phyloP scores from a whole-genome alignment of 169 alveolate species.

The Eimeria falciformis region DNA sequence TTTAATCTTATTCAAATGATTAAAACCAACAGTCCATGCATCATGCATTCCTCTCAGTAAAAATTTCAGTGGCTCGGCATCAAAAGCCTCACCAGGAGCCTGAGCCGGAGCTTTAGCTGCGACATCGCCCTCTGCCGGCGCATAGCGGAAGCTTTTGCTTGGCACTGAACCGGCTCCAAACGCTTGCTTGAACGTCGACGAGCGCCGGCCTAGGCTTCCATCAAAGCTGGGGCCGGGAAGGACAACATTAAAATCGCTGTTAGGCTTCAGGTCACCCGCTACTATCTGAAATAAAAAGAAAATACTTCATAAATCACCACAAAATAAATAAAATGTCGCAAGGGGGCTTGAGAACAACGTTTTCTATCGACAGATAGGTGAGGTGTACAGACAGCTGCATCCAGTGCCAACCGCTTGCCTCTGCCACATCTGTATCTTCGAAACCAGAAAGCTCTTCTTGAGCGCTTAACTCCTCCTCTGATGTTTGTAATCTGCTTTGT shows the following conservation, averaged over 20 bases:
- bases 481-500: not conserved
- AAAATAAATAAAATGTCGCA: not conserved
- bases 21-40: too few species aligned
- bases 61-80: too few species aligned
- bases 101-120: too few species aligned
- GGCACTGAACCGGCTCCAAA: not conserved
- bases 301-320: not conserved
- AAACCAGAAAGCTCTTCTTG: not conserved
- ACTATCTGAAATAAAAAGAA: not conserved
- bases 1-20: too few species aligned
- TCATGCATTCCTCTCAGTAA: too few species aligned
- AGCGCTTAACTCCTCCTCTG: not conserved
- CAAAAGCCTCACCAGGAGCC: too few species aligned
- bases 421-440: not conserved
- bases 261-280: constrained; percentile 16
- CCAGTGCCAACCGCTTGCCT: too few species aligned
- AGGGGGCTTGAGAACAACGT: not conserved
- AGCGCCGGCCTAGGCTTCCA: too few species aligned
- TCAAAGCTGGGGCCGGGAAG: not conserved
- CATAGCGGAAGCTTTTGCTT: not conserved
- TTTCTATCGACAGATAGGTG: too few species aligned
- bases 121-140: too few species aligned
- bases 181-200: too few species aligned
- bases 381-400: too few species aligned
- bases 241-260: not conserved